A percentile compares a stretch with the other conserved stretches of the same genome.
Conservation (phyloP, 495 filamentous ascomycete genomes). For the Penicillium flavigenum region DNA sequence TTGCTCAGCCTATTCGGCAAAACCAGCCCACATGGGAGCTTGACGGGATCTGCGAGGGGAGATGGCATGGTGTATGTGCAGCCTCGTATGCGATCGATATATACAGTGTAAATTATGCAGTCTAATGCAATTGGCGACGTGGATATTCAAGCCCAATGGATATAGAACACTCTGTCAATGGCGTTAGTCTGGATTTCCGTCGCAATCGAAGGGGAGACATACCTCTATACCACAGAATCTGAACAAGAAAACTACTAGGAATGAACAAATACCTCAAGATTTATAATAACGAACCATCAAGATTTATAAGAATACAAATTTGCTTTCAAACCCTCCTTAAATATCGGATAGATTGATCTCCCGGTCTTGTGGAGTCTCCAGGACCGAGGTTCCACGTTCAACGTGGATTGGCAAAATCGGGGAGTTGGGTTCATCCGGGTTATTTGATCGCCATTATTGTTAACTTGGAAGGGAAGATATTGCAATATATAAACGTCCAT, state of each 20-base stretch:
- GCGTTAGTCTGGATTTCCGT: neutral
- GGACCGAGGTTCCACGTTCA: neutral
- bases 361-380: constrained; percentile 12
- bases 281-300: too few species aligned
- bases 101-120: neutral
- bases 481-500: neutral
- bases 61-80: constrained; percentile 26
- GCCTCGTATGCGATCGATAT: constrained; percentile 3
- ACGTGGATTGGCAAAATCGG: neutral
- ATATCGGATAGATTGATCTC: constrained; percentile 16
- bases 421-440: constrained; percentile 5
- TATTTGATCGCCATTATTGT: neutral
- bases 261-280: neutral
- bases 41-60: constrained; percentile 42
- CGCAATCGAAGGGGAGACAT: neutral
- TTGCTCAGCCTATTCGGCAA: constrained; percentile 55
- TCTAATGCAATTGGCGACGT: neutral
- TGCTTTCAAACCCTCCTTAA: neutral
- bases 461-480: neutral
- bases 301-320: too few species aligned
- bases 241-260: too few species aligned
- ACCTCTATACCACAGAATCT: neutral
- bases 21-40: constrained; percentile 51
- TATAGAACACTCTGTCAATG: too few species aligned
- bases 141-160: too few species aligned